A percentile compares a stretch with the other conserved stretches of the same genome.
Evolutionary conservation across 257 asterid species (phyloP).

Genomic region (Coffea canephora): DNA sequence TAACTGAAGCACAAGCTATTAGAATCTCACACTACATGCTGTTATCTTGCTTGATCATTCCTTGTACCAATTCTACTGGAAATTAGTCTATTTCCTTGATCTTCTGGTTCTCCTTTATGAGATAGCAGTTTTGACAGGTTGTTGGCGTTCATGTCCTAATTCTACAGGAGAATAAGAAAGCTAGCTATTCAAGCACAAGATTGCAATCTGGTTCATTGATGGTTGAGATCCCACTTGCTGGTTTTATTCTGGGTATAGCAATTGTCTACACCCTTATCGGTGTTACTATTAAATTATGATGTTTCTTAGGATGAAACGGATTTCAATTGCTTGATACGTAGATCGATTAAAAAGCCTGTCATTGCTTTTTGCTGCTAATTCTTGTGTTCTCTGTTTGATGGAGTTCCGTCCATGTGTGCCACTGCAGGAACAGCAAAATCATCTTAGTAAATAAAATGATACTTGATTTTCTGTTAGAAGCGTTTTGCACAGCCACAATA

Average conservation of each 20-base stretch:
- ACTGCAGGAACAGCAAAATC: background rate
- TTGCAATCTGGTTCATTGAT: constrained; percentile 24
- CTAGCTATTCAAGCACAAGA: constrained; percentile 24
- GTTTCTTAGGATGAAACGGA: background rate
- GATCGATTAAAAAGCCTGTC: background rate
- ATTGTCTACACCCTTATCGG: constrained; percentile 10
- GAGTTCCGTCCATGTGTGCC: background rate
- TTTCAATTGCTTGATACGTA: background rate
- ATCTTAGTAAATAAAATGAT: background rate
- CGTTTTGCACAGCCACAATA: background rate
- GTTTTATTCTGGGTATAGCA: constrained; percentile 69
- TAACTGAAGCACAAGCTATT: constrained; percentile 24
- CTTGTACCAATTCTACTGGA: background rate
- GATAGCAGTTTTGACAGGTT: constrained; percentile 42
- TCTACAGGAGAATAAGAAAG: constrained; percentile 43
- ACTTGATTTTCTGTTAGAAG: background rate
- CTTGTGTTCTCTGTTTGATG: background rate
- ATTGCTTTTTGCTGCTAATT: background rate
- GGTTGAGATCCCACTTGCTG: constrained; percentile 60
- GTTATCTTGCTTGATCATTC: background rate
- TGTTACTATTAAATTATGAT: too few species aligned
- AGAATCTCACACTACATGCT: background rate
- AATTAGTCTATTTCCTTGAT: background rate
- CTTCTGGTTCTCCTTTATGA: background rate
- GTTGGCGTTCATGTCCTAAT: constrained; percentile 57